A percentile compares a stretch with the other conserved stretches of the same genome.
phyloP scores from a whole-genome alignment of 1,139 yeast species.

The Blastobotrys petasosporus region DNA sequence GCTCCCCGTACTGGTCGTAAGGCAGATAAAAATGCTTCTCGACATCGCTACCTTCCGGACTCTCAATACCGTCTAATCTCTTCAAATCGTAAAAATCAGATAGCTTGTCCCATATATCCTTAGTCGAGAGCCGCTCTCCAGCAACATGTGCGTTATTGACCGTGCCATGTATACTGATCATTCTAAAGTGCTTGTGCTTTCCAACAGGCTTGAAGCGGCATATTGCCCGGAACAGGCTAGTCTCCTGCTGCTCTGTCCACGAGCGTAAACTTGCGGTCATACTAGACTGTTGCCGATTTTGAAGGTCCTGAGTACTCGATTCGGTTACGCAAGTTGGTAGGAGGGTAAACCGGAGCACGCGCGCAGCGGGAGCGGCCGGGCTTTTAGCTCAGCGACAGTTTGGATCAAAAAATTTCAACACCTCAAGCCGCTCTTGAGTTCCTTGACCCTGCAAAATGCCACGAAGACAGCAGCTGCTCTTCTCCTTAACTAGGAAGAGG shows the following conservation, averaged over 20 bases:
- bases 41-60: constrained; percentile 16
- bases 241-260: constrained; percentile 63
- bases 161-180: constrained; percentile 49
- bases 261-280: no score
- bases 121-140: constrained; percentile 35
- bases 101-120: constrained; percentile 57
- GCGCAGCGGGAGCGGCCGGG: background rate
- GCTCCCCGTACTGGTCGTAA: constrained; percentile 41
- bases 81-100: constrained; percentile 48
- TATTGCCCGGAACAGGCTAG: constrained; percentile 55
- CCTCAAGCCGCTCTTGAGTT: background rate
- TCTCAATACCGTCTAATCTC: constrained; percentile 49
- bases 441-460: constrained; percentile 17
- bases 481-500: constrained; percentile 37
- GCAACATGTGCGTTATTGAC: constrained; percentile 39
- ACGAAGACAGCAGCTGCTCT: constrained; percentile 22
- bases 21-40: constrained; percentile 39
- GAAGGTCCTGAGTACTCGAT: no score
- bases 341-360: background rate
- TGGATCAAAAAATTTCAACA: background rate
- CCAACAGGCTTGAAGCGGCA: constrained; percentile 71
- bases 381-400: no score
- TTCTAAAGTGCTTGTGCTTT: constrained; percentile 50
- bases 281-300: no score
- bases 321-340: background rate